Conservation (phyloP, 2,329 filamentous ascomycete species). For the Annulohypoxylon truncatum region DNA sequence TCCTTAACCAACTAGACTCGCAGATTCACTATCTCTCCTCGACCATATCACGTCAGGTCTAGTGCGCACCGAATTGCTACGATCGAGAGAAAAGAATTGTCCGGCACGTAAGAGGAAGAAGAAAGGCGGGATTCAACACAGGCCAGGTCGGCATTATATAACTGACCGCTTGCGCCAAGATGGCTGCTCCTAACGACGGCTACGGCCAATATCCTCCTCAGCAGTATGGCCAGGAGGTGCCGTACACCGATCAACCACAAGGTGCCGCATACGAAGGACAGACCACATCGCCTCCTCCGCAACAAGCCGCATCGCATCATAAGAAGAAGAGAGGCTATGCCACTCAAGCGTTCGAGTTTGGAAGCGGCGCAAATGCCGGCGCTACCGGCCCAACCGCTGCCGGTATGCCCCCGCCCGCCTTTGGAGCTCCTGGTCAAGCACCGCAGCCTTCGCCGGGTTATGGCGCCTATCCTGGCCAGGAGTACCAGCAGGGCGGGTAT, state of each 20-base stretch:
- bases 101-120: conserved; percentile 8
- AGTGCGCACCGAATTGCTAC: conserved; percentile 7
- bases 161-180: conserved; percentile 52
- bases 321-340: conserved; percentile 98
- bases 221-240: conserved; percentile 56
- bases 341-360: conserved; percentile 93
- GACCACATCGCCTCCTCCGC: conserved; percentile 52
- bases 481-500: conserved; percentile 53
- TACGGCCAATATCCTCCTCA: conserved; percentile 62
- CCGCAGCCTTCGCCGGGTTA: conserved; percentile 62
- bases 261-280: conserved; percentile 54
- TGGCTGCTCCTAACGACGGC: conserved; percentile 68
- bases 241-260: conserved; percentile 55
- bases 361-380: conserved; percentile 83
- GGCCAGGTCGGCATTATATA: conserved; percentile 9
- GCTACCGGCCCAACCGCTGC: conserved; percentile 56
- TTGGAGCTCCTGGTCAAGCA: conserved; percentile 55
- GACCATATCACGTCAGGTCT: background rate
- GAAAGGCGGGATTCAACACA: conserved; percentile 1
- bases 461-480: conserved; percentile 66
- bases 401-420: conserved; percentile 47
- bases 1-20: conserved; percentile 1
- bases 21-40: background rate
- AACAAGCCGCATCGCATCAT: conserved; percentile 47
- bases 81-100: conserved; percentile 5